These are phyloP conservation scores for Arthroderma sp. DNA, from an alignment of 2,329 filamentous ascomycete genomes.

Conservation along the genomic window DNA sequence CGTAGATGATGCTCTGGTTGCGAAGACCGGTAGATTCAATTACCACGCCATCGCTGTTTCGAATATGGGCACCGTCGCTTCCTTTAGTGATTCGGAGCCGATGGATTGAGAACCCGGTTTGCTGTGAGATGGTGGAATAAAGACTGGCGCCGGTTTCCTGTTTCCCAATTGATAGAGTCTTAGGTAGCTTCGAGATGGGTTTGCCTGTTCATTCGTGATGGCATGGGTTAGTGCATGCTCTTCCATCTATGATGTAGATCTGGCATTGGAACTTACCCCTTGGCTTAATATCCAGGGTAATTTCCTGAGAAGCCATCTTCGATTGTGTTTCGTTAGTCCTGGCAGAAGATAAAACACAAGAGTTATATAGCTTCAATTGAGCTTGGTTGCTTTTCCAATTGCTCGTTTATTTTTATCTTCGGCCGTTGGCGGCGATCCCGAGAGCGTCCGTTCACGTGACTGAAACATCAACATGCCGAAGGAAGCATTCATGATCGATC, in stretches of 20 bases:
- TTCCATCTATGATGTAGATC: neutral
- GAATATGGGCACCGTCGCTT: conserved; percentile 45
- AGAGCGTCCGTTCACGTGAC: too few relatives aligned
- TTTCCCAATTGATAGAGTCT: conserved; percentile 39
- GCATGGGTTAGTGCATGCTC: neutral
- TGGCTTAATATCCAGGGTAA: conserved; percentile 9
- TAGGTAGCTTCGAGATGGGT: conserved; percentile 48
- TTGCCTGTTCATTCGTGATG: conserved; percentile 35
- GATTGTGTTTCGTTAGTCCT: too few relatives aligned
- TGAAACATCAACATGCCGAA: too few relatives aligned
- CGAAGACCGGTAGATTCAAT: conserved; percentile 44
- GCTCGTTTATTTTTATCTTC: too few relatives aligned
- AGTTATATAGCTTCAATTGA: too few relatives aligned
- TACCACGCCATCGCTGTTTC: conserved; percentile 40
- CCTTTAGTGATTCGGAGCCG: conserved; percentile 52
- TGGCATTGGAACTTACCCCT: conserved; percentile 6
- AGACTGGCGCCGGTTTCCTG: conserved; percentile 42
- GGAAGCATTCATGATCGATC: too few relatives aligned
- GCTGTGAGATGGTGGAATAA: conserved; percentile 43
- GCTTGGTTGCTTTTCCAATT: too few relatives aligned
- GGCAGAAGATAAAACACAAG: too few relatives aligned
- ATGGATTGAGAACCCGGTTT: conserved; percentile 43
- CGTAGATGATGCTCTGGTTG: conserved; percentile 53
- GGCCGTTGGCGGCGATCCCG: too few relatives aligned
- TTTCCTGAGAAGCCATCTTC: conserved; percentile 7